Evolutionary conservation across 1,284 basidiomycete species (phyloP).

Genomic region (Cutaneotrichosporon sp.): DNA sequence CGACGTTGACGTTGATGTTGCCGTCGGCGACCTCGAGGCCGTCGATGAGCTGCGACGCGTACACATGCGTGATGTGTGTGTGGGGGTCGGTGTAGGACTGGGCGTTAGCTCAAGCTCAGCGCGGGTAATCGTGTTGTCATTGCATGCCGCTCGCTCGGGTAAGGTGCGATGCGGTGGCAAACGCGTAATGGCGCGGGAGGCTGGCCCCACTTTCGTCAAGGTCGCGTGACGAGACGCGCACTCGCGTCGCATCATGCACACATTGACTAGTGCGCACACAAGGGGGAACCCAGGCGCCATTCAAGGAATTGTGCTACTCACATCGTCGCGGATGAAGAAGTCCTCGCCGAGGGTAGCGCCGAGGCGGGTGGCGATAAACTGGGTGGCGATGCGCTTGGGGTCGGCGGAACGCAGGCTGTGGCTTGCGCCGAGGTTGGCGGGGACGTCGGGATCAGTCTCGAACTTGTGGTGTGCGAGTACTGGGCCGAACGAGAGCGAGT

Average conservation of each 20-base stretch:
- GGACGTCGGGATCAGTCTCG: constrained; percentile 51
- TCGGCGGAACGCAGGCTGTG: constrained; percentile 11
- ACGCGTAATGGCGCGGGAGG: neutral
- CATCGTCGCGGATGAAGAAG: constrained; percentile 47
- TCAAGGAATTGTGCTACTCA: constrained; percentile 30
- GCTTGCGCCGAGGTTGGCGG: constrained; percentile 6
- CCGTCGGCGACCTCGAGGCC: constrained; percentile 82
- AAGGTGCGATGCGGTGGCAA: neutral
- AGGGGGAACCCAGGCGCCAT: neutral
- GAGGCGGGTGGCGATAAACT: constrained; percentile 29
- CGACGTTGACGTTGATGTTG: constrained; percentile 84
- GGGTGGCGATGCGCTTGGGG: constrained; percentile 25
- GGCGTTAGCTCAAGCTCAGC: constrained; percentile 13
- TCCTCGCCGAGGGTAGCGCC: constrained; percentile 29
- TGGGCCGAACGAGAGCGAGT: constrained; percentile 75
- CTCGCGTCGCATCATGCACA: neutral
- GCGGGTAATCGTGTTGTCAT: constrained; percentile 56
- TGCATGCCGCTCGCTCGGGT: neutral
- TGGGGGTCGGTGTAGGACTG: constrained; percentile 80
- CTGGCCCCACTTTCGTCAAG: neutral
- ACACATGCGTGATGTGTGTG: constrained; percentile 79
- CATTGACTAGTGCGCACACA: neutral
- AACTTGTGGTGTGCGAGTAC: constrained; percentile 66
- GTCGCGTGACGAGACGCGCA: neutral
- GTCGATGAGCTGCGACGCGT: constrained; percentile 70